Base-by-base conservation (phyloP, 441 rosid species). In the Syzygium syzygioides region DNA sequence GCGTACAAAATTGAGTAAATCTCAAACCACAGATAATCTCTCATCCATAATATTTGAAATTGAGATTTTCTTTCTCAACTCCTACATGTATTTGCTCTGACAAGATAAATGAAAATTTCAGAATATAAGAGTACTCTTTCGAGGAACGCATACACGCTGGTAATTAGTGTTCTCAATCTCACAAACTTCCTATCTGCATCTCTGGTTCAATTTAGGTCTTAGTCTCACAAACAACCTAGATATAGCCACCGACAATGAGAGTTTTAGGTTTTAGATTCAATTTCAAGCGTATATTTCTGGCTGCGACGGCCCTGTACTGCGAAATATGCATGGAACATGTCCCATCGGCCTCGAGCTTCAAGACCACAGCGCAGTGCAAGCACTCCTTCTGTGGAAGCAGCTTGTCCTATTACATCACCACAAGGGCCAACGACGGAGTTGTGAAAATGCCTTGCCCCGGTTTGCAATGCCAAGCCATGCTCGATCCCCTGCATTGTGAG, bases 311-410 rank as follows among this genome's bases (percentile, higher is more conserved):
- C 76, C 4, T 4, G 34, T 32, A 1, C 76, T 30, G 41, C 0
- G 5, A 17, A 32, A 66, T 66, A 66, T 66, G 41, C 76, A 32
- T 1, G 55, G 41, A 32, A 66, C 23, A 1, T 20, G 25, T 30
- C 34, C 76, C 20, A 41, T 32, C 12, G 25, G 20, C 76, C 76
- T 66, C 34, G 76, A 30, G 41, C 41, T 32, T 66, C 76, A 34
- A 66, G 12, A 32, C 76, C 76, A 7, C 41, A 34, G 76, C 23
- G 32, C 23, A 23, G 41, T 66, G 34, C 41, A 17, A 30, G 76
- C 76, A 4, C 76, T 66, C 76, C 41, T 89, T 91, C 85, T 92
- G 93, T 64, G 3, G 86, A 32, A 91, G 84, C 50, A 90, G 93
- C 89, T 89, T 91, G 84, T 50, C 90, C 14, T 89, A 84, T 45